Percentiles rank a stretch among this genome's conserved stretches.
These are phyloP conservation scores for Penicillium goetzii DNA, from an alignment of 495 filamentous ascomycete species.

Conservation along the genomic window DNA sequence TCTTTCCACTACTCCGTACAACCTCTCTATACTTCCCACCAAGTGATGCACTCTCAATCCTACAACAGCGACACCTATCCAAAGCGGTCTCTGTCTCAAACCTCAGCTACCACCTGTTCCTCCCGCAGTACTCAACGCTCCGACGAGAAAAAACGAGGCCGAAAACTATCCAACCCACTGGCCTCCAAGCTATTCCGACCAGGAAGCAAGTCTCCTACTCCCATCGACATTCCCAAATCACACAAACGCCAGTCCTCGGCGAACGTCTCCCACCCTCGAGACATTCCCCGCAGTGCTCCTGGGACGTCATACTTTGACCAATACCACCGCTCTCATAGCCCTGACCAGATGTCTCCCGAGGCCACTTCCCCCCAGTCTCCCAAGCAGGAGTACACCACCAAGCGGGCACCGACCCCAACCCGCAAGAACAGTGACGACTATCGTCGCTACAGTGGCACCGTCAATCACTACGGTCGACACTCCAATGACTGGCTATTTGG, in stretches of 20 bases:
- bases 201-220: conserved; percentile 27
- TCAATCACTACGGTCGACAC: conserved; percentile 52
- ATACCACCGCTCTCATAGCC: conserved; percentile 23
- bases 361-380: conserved; percentile 24
- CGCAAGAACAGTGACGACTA: conserved; percentile 41
- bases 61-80: conserved; percentile 22
- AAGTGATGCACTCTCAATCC: conserved; percentile 31
- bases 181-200: conserved; percentile 25
- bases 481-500: conserved; percentile 56
- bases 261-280: conserved; percentile 22
- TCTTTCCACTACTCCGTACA: neutral
- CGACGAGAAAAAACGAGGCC: conserved; percentile 23
- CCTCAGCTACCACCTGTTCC: conserved; percentile 29
- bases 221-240: conserved; percentile 23
- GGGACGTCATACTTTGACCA: conserved; percentile 28
- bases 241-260: conserved; percentile 19
- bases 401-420: conserved; percentile 27
- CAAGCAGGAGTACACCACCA: conserved; percentile 21
- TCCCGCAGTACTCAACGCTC: conserved; percentile 26
- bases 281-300: conserved; percentile 31
- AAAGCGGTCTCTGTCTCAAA: conserved; percentile 32
- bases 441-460: conserved; percentile 45
- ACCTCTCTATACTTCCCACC: conserved; percentile 3
- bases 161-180: conserved; percentile 16
- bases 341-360: conserved; percentile 28